Conservation (phyloP, 225 moss, liverwort and hornwort species). For the Pseudisothecium myosuroides region DNA sequence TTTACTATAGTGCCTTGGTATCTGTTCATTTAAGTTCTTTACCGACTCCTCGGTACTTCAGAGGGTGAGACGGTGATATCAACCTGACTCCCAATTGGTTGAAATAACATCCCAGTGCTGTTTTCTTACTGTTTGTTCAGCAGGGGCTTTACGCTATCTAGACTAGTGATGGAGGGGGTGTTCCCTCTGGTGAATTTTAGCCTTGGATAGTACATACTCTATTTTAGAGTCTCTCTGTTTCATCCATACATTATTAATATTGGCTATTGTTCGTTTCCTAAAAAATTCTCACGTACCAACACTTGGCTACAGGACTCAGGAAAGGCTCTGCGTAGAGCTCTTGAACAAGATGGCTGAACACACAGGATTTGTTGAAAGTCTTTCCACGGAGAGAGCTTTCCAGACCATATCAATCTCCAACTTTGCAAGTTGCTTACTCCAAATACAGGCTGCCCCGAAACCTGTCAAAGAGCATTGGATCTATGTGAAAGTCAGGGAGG, state of each 20-base stretch:
- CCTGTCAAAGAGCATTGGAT: conserved; percentile 10
- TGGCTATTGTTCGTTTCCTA: not conserved
- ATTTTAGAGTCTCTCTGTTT: not conserved
- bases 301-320: conserved; percentile 19
- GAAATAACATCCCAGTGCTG: not conserved
- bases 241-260: not conserved
- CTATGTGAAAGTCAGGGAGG: not conserved
- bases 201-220: not conserved
- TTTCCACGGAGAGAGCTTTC: conserved; percentile 5
- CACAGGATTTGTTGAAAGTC: not conserved
- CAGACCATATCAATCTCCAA: conserved; percentile 25
- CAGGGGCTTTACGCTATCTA: not conserved
- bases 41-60: not conserved
- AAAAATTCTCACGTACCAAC: not conserved
- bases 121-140: not conserved
- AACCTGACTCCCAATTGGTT: not conserved
- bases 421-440: conserved; percentile 24
- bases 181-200: not conserved
- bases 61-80: not conserved
- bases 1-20: not conserved
- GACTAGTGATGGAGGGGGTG: not conserved
- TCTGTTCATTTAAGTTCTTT: not conserved
- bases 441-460: not conserved
- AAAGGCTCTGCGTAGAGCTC: conserved; percentile 14
- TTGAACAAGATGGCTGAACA: conserved; percentile 19